These are phyloP conservation scores for Leccinellum rugosiceps DNA, from an alignment of 768 basidiomycete species.

Conservation along the genomic window DNA sequence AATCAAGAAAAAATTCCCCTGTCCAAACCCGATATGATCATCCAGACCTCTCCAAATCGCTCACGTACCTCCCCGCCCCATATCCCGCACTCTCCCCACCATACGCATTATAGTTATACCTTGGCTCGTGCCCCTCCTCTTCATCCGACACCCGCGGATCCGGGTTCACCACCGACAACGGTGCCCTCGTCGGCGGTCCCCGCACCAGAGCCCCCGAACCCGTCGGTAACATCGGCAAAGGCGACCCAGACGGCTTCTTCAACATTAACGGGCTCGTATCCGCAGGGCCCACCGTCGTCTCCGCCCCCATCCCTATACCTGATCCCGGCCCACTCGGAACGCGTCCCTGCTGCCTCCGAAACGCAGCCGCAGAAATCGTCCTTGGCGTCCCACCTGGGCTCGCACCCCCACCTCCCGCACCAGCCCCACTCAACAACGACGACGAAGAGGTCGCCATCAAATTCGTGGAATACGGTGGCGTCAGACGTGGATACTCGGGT, in stretches of 20 bases:
- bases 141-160: slow-evolving; percentile 28
- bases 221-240: slow-evolving; percentile 29
- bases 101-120: slow-evolving; percentile 56
- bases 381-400: slow-evolving; percentile 38
- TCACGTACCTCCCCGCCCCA: slow-evolving; percentile 43
- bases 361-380: slow-evolving; percentile 76
- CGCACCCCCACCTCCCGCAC: slow-evolving; percentile 1
- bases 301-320: neutral
- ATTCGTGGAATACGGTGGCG: slow-evolving; percentile 31
- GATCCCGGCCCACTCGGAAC: slow-evolving; percentile 19
- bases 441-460: slow-evolving; percentile 33
- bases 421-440: slow-evolving; percentile 27
- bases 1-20: neutral
- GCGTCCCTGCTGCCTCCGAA: slow-evolving; percentile 50
- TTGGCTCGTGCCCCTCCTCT: slow-evolving; percentile 27
- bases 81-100: slow-evolving; percentile 34
- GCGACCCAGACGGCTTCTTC: slow-evolving; percentile 41
- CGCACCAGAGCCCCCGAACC: slow-evolving; percentile 10
- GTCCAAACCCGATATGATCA: neutral
- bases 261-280: slow-evolving; percentile 48
- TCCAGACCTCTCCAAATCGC: slow-evolving; percentile 37
- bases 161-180: slow-evolving; percentile 28
- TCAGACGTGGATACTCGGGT: slow-evolving; percentile 42
- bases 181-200: slow-evolving; percentile 7
- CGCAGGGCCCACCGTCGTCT: slow-evolving; percentile 16